These are phyloP conservation scores for Exophiala bonariae DNA, from an alignment of 2,329 filamentous ascomycete genomes.

Conservation along the genomic window DNA sequence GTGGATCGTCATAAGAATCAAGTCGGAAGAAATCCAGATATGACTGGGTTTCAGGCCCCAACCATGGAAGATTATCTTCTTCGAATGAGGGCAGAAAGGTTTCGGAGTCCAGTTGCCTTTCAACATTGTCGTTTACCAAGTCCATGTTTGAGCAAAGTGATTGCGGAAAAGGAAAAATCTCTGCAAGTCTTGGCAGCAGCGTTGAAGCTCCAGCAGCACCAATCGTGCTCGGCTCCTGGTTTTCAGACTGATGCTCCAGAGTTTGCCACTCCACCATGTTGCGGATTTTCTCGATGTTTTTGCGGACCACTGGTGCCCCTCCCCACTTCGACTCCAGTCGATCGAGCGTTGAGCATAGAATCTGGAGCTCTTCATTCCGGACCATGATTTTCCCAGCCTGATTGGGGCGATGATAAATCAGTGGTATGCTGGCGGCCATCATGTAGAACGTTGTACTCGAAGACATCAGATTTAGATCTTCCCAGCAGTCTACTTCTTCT, in stretches of 20 bases:
- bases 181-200: not conserved
- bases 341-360: not conserved
- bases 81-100: not conserved
- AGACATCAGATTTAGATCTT: slow-evolving; percentile 8
- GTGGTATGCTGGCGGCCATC: slow-evolving; percentile 2
- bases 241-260: not conserved
- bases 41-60: not conserved
- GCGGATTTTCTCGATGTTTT: slow-evolving; percentile 6
- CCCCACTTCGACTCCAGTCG: slow-evolving; percentile 3
- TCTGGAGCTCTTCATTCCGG: slow-evolving; percentile 2
- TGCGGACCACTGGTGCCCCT: not conserved
- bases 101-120: not conserved
- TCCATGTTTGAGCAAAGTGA: slow-evolving; percentile 1
- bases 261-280: slow-evolving; percentile 1
- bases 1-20: not conserved
- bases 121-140: not conserved
- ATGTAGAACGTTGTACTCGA: slow-evolving; percentile 4
- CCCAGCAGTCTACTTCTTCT: slow-evolving; percentile 7
- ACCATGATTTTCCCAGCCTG: not conserved
- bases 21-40: slow-evolving; percentile 1
- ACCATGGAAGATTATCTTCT: slow-evolving; percentile 1
- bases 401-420: not conserved
- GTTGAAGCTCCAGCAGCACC: not conserved
- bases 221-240: not conserved
- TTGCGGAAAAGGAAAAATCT: slow-evolving; percentile 5